phyloP scores from a whole-genome alignment of 768 basidiomycete species.

The Kwoniella heveanensis region DNA sequence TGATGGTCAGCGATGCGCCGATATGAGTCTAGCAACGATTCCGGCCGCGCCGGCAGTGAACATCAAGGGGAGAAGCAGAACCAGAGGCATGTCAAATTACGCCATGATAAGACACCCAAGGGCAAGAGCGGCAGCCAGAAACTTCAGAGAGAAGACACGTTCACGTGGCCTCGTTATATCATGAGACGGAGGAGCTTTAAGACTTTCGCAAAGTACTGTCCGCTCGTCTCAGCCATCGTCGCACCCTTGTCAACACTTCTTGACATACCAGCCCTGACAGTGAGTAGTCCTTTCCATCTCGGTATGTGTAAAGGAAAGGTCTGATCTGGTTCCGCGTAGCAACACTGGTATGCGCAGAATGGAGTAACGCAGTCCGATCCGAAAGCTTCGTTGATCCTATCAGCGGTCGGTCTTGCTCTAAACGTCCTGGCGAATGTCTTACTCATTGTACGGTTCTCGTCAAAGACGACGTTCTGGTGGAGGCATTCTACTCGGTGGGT shows the following conservation, averaged over 20 bases:
- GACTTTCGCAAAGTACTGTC: slow-evolving; percentile 41
- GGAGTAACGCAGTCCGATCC: slow-evolving; percentile 48
- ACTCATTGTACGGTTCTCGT: slow-evolving; percentile 55
- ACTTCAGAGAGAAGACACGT: neutral
- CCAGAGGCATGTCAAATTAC: neutral
- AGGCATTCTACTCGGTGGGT: slow-evolving; percentile 34
- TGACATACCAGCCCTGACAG: slow-evolving; percentile 56
- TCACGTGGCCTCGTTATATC: slow-evolving; percentile 19
- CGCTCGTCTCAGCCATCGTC: slow-evolving; percentile 53
- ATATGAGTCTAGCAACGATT: neutral
- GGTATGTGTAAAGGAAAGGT: too few species aligned
- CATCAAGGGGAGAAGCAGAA: neutral
- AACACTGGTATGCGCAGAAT: slow-evolving; percentile 52
- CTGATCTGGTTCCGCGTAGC: too few species aligned
- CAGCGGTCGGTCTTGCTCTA: slow-evolving; percentile 47
- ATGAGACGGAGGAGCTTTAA: slow-evolving; percentile 10
- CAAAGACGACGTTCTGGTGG: slow-evolving; percentile 35
- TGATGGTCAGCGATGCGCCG: neutral
- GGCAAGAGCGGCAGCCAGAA: neutral
- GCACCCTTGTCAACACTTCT: slow-evolving; percentile 56
- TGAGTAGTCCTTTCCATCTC: slow-evolving; percentile 29
- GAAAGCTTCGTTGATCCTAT: slow-evolving; percentile 39
- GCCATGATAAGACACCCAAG: neutral
- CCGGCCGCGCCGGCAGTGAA: neutral
- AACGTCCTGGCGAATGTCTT: slow-evolving; percentile 55